Conservation (phyloP, 345 rosid genomes). For the Camelina laxa region DNA sequence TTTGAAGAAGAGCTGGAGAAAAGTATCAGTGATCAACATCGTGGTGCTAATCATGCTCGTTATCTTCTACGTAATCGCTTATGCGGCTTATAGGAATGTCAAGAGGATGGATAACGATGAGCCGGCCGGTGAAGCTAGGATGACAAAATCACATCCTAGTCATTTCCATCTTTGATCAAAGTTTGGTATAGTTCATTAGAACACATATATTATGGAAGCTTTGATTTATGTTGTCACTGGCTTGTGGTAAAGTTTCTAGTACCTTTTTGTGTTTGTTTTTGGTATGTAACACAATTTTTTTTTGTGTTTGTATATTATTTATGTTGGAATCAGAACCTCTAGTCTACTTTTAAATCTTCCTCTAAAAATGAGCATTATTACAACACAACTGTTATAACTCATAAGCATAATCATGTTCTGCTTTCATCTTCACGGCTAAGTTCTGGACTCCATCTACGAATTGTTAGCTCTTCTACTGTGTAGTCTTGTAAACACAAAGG, state of each 20-base stretch:
- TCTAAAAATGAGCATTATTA: neutral
- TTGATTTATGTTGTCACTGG: constrained; percentile 20
- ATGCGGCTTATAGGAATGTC: constrained; percentile 85
- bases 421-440: constrained; percentile 56
- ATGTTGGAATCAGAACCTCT: neutral
- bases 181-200: constrained; percentile 1
- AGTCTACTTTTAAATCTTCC: neutral
- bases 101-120: constrained; percentile 85
- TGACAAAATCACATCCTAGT: constrained; percentile 84
- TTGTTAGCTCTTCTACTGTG: constrained; percentile 55
- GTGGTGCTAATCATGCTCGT: constrained; percentile 78
- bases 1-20: constrained; percentile 95
- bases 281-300: constrained; percentile 24
- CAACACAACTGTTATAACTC: neutral
- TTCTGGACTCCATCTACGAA: constrained; percentile 70
- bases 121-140: constrained; percentile 79
- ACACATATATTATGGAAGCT: neutral
- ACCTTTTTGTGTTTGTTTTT: constrained; percentile 9
- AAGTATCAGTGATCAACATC: constrained; percentile 87
- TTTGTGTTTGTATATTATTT: constrained; percentile 13
- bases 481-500: constrained; percentile 51
- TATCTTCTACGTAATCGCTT: constrained; percentile 73
- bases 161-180: constrained; percentile 56
- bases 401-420: neutral
- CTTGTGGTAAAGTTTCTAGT: constrained; percentile 16